Evolutionary conservation across 2,329 filamentous ascomycete genomes (phyloP).

Genomic region (Xylaria digitata): DNA sequence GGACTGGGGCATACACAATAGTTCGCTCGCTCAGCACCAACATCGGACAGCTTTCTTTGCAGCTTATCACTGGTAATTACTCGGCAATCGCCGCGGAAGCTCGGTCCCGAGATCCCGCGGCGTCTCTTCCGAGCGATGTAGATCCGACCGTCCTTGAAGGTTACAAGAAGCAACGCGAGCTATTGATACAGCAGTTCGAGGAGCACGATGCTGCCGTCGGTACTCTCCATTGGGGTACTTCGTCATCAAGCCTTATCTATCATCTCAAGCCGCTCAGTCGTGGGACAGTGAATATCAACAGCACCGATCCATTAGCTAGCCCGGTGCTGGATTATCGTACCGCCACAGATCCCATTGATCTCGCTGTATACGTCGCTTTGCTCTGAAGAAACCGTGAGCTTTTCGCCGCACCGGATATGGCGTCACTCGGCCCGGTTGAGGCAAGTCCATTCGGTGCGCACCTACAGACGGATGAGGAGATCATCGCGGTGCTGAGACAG

Average conservation of each 20-base stretch:
- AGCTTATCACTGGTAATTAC: slow-evolving; percentile 49
- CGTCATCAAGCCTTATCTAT: slow-evolving; percentile 48
- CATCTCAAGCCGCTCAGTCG: slow-evolving; percentile 55
- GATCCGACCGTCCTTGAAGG: slow-evolving; percentile 53
- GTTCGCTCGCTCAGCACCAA: slow-evolving; percentile 32
- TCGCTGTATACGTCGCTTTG: slow-evolving; percentile 51
- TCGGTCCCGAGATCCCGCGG: slow-evolving; percentile 49
- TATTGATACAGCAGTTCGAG: slow-evolving; percentile 47
- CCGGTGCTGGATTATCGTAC: slow-evolving; percentile 55
- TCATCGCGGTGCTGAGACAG: slow-evolving; percentile 13
- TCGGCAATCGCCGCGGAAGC: slow-evolving; percentile 45
- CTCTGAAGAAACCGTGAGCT: slow-evolving; percentile 51
- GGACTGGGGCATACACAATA: slow-evolving; percentile 34
- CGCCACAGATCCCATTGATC: slow-evolving; percentile 54
- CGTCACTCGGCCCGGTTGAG: slow-evolving; percentile 29
- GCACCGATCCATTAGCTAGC: slow-evolving; percentile 49
- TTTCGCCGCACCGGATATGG: slow-evolving; percentile 34
- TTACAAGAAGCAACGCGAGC: slow-evolving; percentile 52
- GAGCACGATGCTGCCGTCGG: slow-evolving; percentile 29
- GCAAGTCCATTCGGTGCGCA: slow-evolving; percentile 31
- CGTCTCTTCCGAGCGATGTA: slow-evolving; percentile 50
- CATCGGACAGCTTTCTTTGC: slow-evolving; percentile 47
- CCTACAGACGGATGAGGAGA: slow-evolving; percentile 19
- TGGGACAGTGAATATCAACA: slow-evolving; percentile 54
- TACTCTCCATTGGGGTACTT: slow-evolving; percentile 51